Base-by-base conservation (phyloP, 2,329 filamentous ascomycete species). In the Ramularia endophylla region DNA sequence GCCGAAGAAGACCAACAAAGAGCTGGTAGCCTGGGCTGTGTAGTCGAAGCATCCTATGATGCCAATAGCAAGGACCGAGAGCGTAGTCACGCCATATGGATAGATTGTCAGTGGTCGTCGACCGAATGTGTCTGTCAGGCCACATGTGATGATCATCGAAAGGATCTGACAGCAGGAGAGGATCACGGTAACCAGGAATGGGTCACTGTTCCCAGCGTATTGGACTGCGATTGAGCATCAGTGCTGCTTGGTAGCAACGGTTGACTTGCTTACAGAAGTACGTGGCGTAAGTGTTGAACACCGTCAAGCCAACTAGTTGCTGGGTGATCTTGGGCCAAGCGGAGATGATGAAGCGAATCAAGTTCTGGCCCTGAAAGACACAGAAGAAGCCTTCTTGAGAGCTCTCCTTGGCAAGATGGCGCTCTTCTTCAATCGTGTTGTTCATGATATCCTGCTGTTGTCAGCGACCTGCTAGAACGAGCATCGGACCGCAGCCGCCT, bases 41-140 rank as follows among this genome's bases (percentile, higher is more conserved):
- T 67, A 66, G 45, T 66, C 59, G 43, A 68, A 65, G 50, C 65
- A 65, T 8, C 64, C 64, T 9, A 68, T 54, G 28, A 68, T 66
- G 3, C 65, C 66, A 1, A 68, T 55, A 13, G 33, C 34, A 4
- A 45, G 42, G 1, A 68, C 50, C 0, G 64, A 67, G 0, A 65
- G 27, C 1, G 59, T 52, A 1, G 66, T 67, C 0, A 68, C 56
- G 4, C 44, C 59, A 20, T 67, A 68, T 0, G 64, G 65, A 27
- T 67, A 67, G 3, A 68, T 55, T 0, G 65, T 68, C 0, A 69
- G 25, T 19, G 38, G 38, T 25, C 36, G 36, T 8, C 36, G 36
- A 8, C 36, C 36, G 8, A 39, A 18, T 11, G 27, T 38, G 36
- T 67, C 64, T 3, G 66, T 66, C 1, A 60, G 48, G 0, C 54